Conservation (phyloP, 2,329 filamentous ascomycete species). For the Mycosphaerelloides madeirae region DNA sequence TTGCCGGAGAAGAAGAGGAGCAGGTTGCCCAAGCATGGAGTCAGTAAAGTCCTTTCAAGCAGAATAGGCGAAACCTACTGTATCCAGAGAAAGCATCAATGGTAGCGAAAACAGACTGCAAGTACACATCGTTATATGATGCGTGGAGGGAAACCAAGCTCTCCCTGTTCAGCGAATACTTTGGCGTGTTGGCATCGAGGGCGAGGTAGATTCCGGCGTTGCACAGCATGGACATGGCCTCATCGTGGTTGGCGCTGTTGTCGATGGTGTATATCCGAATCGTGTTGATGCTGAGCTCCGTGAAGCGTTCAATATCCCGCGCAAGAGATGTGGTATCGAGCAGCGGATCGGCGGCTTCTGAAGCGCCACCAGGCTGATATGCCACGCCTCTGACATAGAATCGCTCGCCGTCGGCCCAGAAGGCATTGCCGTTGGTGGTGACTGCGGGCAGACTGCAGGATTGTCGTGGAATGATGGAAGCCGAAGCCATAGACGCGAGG, state of each 20-base stretch:
- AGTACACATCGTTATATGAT: constrained; percentile 83
- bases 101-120: constrained; percentile 81
- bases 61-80: constrained; percentile 44
- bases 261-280: constrained; percentile 92
- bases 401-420: constrained; percentile 57
- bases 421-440: constrained; percentile 31
- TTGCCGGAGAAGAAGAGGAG: constrained; percentile 78
- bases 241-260: constrained; percentile 73
- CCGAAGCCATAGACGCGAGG: constrained; percentile 11
- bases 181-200: constrained; percentile 81
- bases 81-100: constrained; percentile 80
- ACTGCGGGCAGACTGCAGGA: constrained; percentile 19
- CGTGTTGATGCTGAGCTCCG: constrained; percentile 80
- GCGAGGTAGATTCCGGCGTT: constrained; percentile 89
- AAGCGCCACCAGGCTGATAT: constrained; percentile 52
- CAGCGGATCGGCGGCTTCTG: constrained; percentile 66
- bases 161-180: constrained; percentile 79
- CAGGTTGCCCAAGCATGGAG: constrained; percentile 57
- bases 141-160: constrained; percentile 49
- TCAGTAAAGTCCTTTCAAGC: not conserved
- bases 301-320: constrained; percentile 75
- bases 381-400: constrained; percentile 60
- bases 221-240: constrained; percentile 74
- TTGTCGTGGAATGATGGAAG: constrained; percentile 16
- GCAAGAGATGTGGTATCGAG: constrained; percentile 64